Evolutionary conservation across 306 rosid species (phyloP).

Genomic region (Malus fusca): DNA sequence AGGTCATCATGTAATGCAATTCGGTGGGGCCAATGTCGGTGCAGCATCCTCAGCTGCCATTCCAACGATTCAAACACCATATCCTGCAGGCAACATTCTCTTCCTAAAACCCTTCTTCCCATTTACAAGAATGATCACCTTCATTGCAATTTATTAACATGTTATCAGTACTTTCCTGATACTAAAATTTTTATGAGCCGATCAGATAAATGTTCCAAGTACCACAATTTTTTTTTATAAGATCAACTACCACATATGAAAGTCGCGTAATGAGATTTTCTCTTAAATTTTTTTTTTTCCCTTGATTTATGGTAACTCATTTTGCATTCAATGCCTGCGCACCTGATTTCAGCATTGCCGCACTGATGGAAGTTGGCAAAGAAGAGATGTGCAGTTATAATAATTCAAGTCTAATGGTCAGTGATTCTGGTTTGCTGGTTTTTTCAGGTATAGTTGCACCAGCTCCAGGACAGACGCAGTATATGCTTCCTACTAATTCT

Average conservation of each 20-base stretch:
- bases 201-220: too few relatives aligned
- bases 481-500: conserved; percentile 14
- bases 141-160: not conserved
- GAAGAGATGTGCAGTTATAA: not conserved
- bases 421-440: not conserved
- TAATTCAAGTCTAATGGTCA: not conserved
- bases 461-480: conserved; percentile 9
- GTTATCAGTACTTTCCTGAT: not conserved
- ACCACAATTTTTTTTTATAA: too few relatives aligned
- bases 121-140: not conserved
- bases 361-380: not conserved
- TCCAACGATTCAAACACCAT: conserved; percentile 20
- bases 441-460: conserved; percentile 15
- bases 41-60: conserved; percentile 10
- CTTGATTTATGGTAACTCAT: not conserved
- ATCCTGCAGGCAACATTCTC: conserved; percentile 12
- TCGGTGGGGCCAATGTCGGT: conserved; percentile 5
- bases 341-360: not conserved
- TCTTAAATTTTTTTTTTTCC: not conserved
- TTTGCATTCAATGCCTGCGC: not conserved
- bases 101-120: not conserved
- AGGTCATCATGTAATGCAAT: conserved; percentile 16
- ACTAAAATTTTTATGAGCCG: too few relatives aligned
- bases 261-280: not conserved
- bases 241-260: not conserved